These are phyloP conservation scores for Schizonepeta tenuifolia DNA, from an alignment of 257 asterid species.

Conservation along the genomic window DNA sequence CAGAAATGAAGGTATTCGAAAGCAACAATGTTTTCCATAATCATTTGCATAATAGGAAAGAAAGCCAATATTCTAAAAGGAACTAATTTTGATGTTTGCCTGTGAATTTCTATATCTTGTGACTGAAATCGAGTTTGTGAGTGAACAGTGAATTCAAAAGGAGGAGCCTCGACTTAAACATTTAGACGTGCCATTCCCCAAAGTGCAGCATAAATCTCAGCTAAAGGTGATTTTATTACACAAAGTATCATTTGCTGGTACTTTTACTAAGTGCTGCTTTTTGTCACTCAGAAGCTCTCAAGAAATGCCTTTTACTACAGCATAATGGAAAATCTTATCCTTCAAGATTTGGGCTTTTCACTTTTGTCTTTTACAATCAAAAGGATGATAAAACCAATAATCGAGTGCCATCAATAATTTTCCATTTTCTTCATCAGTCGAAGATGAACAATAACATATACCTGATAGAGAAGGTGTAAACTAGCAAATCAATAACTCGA, in stretches of 20 bases:
- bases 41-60: neutral
- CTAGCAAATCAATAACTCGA: constrained; percentile 6
- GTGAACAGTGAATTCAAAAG: neutral
- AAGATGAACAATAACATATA: neutral
- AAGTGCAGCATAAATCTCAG: neutral
- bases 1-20: neutral
- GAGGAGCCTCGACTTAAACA: neutral
- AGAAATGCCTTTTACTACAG: constrained; percentile 12
- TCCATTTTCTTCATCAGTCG: neutral
- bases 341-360: constrained; percentile 5
- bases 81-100: neutral
- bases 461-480: neutral
- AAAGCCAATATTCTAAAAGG: constrained; percentile 6
- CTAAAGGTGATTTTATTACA: neutral
- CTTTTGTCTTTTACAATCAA: neutral
- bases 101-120: neutral
- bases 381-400: neutral
- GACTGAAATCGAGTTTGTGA: constrained; percentile 7
- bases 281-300: constrained; percentile 2
- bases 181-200: neutral
- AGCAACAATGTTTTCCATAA: neutral
- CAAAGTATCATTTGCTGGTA: constrained; percentile 5
- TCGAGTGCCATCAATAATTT: neutral
- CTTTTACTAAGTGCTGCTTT: neutral
- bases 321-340: constrained; percentile 1